Base-by-base conservation (phyloP, 495 filamentous ascomycete genomes). In the Podospora sp. region DNA sequence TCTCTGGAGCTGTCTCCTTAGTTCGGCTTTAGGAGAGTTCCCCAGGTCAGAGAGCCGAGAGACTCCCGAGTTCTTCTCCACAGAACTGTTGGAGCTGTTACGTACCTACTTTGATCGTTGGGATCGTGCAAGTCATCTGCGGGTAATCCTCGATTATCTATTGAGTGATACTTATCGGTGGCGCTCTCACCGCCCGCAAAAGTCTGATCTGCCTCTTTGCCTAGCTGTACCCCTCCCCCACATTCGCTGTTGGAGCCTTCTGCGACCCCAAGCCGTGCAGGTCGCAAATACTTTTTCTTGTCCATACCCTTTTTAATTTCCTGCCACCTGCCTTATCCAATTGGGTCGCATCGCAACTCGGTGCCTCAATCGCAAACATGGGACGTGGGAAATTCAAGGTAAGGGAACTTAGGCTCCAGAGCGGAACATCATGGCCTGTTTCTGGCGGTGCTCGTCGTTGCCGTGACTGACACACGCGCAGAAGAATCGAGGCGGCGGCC, bases 401-500 rank as follows among this genome's bases (percentile, higher is more conserved):
- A 18, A 46, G 40, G 11, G 14, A 6, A 33, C 29, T 8, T 33
- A 8, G 4, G 29, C 4, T 33, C 5, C 40, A 18, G 40, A 46
- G 40, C 40, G 12, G 40, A 14, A 8, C 29, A 33, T 33, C 29
- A 71, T 53, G 70, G 24, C 8, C 62, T 25, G 27, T 7, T 60
- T 25, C 40, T 18, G 36, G 24, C 60, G 6, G 16, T 12, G 8
- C 14, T n/a, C 36, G 29, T 8, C 29, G 29, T 33, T 33, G 29
- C 29, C 29, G 29, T 7, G 59, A 46, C 52, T 60, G 18, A 52
- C 29, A 46, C 12, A 21, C n/a, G 11, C 35, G 22, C 67, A 70
- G 55, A 70, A 69, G 63, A 67, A 72, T 21, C 35, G 68, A 60
- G 66, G 72, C 55, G 68, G 72, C 29, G 60, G 70, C 16, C 52